Evolutionary conservation across 164 flowering plant genomes (phyloP).

Genomic region (Chimonanthus salicifolius): DNA sequence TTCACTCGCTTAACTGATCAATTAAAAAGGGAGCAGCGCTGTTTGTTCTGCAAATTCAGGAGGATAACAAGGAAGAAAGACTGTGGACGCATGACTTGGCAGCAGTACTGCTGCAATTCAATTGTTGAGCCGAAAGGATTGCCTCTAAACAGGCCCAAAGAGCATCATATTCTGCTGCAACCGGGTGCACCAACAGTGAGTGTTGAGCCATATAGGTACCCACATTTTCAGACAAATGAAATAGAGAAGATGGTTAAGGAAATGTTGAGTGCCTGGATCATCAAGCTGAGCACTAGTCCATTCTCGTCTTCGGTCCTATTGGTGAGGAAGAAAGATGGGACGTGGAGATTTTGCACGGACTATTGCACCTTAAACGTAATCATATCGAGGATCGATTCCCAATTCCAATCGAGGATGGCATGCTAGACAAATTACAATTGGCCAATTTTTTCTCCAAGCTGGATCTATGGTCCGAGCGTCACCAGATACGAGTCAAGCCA

Average conservation of each 20-base stretch:
- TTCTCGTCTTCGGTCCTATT: not conserved
- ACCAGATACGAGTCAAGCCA: not conserved
- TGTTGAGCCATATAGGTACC: not conserved
- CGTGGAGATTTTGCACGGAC: slow-evolving; percentile 1
- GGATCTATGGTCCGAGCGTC: not conserved
- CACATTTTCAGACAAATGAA: not conserved
- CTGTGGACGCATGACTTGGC: too few relatives aligned
- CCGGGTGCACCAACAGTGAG: not conserved
- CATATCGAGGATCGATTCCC: slow-evolving; percentile 2
- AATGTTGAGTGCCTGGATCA: not conserved
- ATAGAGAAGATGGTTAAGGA: not conserved
- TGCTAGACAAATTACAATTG: not conserved
- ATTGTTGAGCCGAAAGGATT: too few relatives aligned
- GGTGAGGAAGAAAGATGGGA: not conserved
- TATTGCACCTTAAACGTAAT: not conserved
- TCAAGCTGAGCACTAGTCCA: slow-evolving; percentile 1
- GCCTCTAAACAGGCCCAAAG: too few relatives aligned
- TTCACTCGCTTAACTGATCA: too few relatives aligned
- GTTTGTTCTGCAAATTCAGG: too few relatives aligned
- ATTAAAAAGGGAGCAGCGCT: too few relatives aligned
- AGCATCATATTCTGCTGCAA: not conserved
- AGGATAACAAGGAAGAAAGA: too few relatives aligned
- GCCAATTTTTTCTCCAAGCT: not conserved
- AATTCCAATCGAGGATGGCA: not conserved
- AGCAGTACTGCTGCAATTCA: too few relatives aligned